A percentile compares a stretch with the other conserved stretches of the same genome.
Evolutionary conservation across 352 stramenopile genomes (phyloP).

Genomic region (Globisporangium barbulae): DNA sequence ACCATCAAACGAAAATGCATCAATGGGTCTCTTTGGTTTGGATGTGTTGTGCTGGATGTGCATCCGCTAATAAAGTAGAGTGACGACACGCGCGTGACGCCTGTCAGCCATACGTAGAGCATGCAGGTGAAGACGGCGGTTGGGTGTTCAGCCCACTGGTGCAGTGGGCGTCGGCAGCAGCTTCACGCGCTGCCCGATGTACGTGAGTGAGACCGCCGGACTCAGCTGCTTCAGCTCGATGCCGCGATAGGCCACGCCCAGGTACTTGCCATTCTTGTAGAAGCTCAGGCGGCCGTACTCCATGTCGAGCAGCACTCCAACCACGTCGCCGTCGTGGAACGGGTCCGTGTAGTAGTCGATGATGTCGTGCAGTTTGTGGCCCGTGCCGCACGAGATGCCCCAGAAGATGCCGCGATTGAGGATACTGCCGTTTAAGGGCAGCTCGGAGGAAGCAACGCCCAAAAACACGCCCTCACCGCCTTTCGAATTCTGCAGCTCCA

Average conservation of each 20-base stretch:
- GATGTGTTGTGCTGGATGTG: background rate
- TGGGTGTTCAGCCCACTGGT: conserved; percentile 27
- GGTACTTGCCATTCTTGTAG: conserved; percentile 71
- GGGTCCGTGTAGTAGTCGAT: conserved; percentile 73
- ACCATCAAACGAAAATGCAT: background rate
- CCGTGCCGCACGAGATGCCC: conserved; percentile 67
- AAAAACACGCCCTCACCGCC: conserved; percentile 73
- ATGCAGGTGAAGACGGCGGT: background rate
- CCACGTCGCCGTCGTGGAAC: conserved; percentile 71
- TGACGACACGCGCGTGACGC: background rate
- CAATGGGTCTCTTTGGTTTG: background rate
- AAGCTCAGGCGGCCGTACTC: conserved; percentile 71
- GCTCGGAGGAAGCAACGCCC: conserved; percentile 47
- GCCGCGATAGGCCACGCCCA: conserved; percentile 69
- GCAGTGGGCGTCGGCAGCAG: conserved; percentile 53
- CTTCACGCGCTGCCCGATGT: conserved; percentile 61
- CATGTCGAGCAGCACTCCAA: conserved; percentile 76
- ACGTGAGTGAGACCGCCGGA: conserved; percentile 70
- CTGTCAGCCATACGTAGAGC: background rate
- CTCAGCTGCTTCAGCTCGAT: conserved; percentile 58
- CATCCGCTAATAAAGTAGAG: conserved; percentile 5
- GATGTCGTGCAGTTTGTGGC: conserved; percentile 73
- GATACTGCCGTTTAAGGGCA: conserved; percentile 57
- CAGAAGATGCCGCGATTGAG: conserved; percentile 66
- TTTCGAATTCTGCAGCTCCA: conserved; percentile 45